Conservation (phyloP, 495 filamentous ascomycete genomes). For the Hypoxylon subgilvum region DNA sequence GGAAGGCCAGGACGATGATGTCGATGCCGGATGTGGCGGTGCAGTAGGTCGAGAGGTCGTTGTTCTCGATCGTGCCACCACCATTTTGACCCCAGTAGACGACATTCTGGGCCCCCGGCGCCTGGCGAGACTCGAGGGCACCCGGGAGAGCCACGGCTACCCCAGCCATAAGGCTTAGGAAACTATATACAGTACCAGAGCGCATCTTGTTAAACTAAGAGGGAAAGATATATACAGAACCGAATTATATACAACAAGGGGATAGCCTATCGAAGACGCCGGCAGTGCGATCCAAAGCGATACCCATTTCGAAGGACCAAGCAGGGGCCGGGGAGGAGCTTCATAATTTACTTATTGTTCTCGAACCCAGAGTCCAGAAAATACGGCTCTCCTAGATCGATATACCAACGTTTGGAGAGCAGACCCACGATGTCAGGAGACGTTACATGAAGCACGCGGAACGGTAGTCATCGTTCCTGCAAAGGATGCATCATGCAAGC, state of each 20-base stretch:
- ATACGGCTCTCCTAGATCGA: conserved; percentile 1
- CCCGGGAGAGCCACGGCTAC: conserved; percentile 41
- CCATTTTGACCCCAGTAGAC: conserved; percentile 57
- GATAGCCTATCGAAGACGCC: conserved; percentile 23
- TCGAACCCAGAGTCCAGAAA: background rate
- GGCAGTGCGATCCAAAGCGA: conserved; percentile 6
- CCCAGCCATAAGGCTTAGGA: conserved; percentile 41
- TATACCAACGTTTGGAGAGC: background rate
- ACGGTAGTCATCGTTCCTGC: conserved; percentile 16
- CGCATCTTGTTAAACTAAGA: conserved; percentile 38
- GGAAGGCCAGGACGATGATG: conserved; percentile 61
- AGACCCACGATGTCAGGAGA: conserved; percentile 31
- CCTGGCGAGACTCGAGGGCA: conserved; percentile 30
- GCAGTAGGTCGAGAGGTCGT: conserved; percentile 52
- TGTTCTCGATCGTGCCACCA: conserved; percentile 49
- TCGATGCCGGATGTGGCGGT: conserved; percentile 48
- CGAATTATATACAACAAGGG: conserved; percentile 30
- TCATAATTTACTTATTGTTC: conserved; percentile 25
- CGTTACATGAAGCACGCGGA: conserved; percentile 39
- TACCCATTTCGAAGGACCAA: conserved; percentile 18
- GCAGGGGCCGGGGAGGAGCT: conserved; percentile 14
- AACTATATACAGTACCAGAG: conserved; percentile 34
- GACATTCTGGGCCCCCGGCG: conserved; percentile 43
- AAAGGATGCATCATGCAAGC: conserved; percentile 3
- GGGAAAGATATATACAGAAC: conserved; percentile 33